Evolutionary conservation across 306 rosid genomes (phyloP).

Genomic region (Betula pendula): DNA sequence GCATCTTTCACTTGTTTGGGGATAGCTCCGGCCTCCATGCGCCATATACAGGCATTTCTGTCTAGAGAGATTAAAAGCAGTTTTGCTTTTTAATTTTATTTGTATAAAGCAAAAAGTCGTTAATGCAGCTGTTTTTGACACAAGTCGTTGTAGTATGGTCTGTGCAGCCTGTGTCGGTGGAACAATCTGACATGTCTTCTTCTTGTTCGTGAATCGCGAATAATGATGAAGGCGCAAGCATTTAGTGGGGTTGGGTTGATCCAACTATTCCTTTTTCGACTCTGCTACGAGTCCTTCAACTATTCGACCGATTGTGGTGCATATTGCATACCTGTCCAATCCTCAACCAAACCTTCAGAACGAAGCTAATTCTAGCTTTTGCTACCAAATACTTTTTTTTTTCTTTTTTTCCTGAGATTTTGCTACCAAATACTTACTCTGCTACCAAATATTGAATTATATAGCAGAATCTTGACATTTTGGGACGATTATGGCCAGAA

Average conservation of each 20-base stretch:
- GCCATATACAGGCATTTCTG: neutral
- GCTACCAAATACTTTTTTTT: no score
- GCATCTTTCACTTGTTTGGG: neutral
- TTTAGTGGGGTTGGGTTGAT: neutral
- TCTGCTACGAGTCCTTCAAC: neutral
- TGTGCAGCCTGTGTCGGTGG: constrained; percentile 7
- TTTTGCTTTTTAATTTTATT: no score
- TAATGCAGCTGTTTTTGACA: neutral
- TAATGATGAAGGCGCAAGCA: no score
- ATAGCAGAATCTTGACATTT: no score
- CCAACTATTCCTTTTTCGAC: neutral
- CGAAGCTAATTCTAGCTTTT: no score
- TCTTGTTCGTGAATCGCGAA: no score
- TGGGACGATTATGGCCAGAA: no score
- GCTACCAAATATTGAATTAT: no score
- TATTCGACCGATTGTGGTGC: neutral
- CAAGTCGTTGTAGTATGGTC: neutral
- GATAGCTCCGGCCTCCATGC: no score
- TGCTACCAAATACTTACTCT: no score
- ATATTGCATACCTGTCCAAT: neutral
- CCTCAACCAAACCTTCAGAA: no score
- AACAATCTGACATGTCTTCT: neutral
- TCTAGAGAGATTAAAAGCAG: neutral
- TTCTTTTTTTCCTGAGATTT: no score
- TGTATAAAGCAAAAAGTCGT: neutral